These are phyloP conservation scores for Pyrenochaeta sp. DNA, from an alignment of 2,329 filamentous ascomycete genomes.

Conservation along the genomic window DNA sequence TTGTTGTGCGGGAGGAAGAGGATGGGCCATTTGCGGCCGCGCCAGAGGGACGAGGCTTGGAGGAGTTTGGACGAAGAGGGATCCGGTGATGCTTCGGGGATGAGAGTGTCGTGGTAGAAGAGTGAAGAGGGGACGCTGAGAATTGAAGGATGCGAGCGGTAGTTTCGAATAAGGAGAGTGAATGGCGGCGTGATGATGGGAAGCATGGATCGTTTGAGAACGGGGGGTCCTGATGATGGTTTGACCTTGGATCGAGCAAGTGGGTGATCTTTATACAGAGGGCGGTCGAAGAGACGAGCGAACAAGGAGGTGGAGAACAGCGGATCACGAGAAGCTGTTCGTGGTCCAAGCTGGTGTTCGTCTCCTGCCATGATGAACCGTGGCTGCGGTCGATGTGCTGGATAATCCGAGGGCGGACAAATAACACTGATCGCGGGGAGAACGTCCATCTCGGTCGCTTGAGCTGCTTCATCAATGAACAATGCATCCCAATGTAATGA, in stretches of 20 bases:
- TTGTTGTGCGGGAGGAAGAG: conserved; percentile 50
- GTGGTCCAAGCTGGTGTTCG: conserved; percentile 54
- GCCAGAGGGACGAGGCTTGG: conserved; percentile 47
- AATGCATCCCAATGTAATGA: conserved; percentile 54
- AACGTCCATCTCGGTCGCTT: conserved; percentile 54
- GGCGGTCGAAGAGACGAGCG: conserved; percentile 49
- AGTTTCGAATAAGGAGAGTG: conserved; percentile 55
- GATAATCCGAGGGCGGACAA: conserved; percentile 41
- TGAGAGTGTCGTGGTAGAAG: conserved; percentile 56
- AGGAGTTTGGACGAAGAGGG: conserved; percentile 24
- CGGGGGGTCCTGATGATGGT: conserved; percentile 31
- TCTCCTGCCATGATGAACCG: conserved; percentile 57
- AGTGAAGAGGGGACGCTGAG: conserved; percentile 50
- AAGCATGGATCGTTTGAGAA: conserved; percentile 42
- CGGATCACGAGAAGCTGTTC: conserved; percentile 44
- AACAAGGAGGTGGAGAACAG: conserved; percentile 50
- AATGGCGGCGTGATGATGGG: conserved; percentile 55
- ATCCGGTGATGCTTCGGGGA: conserved; percentile 53
- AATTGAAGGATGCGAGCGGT: conserved; percentile 57
- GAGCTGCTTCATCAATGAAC: conserved; percentile 56
- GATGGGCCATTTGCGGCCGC: conserved; percentile 50
- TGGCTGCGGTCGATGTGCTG: conserved; percentile 33
- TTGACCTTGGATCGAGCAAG: conserved; percentile 45
- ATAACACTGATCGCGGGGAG: conserved; percentile 52
- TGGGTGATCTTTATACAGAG: conserved; percentile 51